These are phyloP conservation scores for Priceomyces fermenticarens DNA, from an alignment of 805 yeast genomes.

Conservation along the genomic window DNA sequence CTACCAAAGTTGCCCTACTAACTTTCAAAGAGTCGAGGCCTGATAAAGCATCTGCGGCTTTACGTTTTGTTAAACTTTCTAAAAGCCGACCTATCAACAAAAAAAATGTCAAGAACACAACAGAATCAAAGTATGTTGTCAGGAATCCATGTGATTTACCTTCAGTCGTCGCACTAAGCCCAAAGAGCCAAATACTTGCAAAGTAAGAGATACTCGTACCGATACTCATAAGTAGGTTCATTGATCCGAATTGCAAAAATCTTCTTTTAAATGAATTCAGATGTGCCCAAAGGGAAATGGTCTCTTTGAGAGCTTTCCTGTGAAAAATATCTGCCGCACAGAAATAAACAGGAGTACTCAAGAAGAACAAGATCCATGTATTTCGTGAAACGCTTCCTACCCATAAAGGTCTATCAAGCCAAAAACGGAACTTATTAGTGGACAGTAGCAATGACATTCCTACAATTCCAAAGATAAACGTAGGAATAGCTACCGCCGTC, in stretches of 20 bases:
- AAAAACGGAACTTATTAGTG: slow-evolving; percentile 39
- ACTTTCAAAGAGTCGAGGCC: slow-evolving; percentile 52
- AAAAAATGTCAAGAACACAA: slow-evolving; percentile 71
- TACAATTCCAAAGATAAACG: slow-evolving; percentile 67
- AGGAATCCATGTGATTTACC: slow-evolving; percentile 40
- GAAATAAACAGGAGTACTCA: slow-evolving; percentile 72
- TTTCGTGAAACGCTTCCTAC: slow-evolving; percentile 57
- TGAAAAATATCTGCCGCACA: slow-evolving; percentile 75
- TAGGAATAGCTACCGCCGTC: slow-evolving; percentile 57
- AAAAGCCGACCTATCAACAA: slow-evolving; percentile 66
- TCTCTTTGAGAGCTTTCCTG: slow-evolving; percentile 58
- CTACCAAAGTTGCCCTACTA: slow-evolving; percentile 44
- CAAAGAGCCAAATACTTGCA: slow-evolving; percentile 59
- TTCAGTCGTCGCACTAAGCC: slow-evolving; percentile 38
- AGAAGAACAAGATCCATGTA: slow-evolving; percentile 61
- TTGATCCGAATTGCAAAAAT: slow-evolving; percentile 69
- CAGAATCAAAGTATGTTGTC: slow-evolving; percentile 76
- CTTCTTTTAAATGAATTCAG: slow-evolving; percentile 55
- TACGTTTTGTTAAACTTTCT: slow-evolving; percentile 63
- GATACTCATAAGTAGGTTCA: slow-evolving; percentile 68
- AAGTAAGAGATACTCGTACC: slow-evolving; percentile 74
- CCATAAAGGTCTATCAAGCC: slow-evolving; percentile 64
- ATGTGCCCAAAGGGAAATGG: slow-evolving; percentile 54
- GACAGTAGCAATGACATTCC: slow-evolving; percentile 59
- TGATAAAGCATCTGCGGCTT: slow-evolving; percentile 64